A percentile compares a stretch with the other conserved stretches of the same genome.
Conservation (phyloP, 139 green algal genomes). For the Coccomyxa sp. region DNA sequence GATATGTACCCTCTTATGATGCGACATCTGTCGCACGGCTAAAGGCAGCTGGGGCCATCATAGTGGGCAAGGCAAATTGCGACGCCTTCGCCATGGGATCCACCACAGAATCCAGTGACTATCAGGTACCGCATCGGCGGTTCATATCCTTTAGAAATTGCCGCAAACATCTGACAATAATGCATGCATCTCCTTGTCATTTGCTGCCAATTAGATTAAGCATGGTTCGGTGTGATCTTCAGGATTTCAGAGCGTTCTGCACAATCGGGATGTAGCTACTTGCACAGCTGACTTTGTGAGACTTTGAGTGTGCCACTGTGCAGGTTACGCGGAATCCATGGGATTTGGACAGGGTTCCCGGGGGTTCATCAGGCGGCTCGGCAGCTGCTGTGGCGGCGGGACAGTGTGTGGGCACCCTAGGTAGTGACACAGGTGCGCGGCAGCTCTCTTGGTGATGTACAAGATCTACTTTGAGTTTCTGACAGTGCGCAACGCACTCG, state of each 20-base stretch:
- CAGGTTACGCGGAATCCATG: constrained; percentile 77
- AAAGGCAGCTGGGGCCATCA: constrained; percentile 66
- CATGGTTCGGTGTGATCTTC: background rate
- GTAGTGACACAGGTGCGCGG: constrained; percentile 79
- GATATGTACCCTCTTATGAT: constrained; percentile 69
- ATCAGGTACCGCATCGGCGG: constrained; percentile 71
- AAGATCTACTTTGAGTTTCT: too few species aligned
- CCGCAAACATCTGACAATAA: too few species aligned
- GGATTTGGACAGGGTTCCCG: constrained; percentile 77
- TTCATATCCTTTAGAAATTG: too few species aligned
- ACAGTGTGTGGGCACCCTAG: constrained; percentile 71
- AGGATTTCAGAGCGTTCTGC: too few species aligned
- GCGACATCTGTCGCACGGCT: constrained; percentile 71
- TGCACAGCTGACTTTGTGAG: too few species aligned
- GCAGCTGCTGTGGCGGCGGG: constrained; percentile 85
- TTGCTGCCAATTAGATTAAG: background rate
- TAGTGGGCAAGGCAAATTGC: constrained; percentile 97
- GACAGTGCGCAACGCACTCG: too few species aligned
- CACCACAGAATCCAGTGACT: constrained; percentile 87
- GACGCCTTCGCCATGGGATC: constrained; percentile 98
- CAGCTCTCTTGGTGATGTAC: too few species aligned
- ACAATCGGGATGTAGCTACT: too few species aligned
- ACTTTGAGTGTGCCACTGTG: background rate
- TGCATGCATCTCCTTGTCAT: background rate
- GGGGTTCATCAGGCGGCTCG: constrained; percentile 91